A percentile compares a stretch with the other conserved stretches of the same genome.
Conservation (phyloP, 164 flowering plant genomes). For the Chimonanthus salicifolius region DNA sequence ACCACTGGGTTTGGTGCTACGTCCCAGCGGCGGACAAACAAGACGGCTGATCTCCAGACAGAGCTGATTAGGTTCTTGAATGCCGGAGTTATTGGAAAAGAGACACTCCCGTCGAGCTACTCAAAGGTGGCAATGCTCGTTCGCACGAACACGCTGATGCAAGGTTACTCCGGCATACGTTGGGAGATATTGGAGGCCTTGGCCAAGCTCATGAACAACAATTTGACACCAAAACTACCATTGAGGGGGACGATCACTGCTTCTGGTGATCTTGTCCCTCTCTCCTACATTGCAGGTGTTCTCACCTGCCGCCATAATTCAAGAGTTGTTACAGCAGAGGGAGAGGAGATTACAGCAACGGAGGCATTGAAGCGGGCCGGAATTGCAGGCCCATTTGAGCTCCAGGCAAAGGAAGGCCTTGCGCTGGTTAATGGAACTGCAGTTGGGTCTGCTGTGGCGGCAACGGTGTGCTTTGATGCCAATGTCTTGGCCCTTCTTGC, state of each 20-base stretch:
- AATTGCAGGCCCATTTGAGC: slow-evolving; percentile 23
- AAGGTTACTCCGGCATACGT: slow-evolving; percentile 42
- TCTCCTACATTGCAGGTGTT: slow-evolving; percentile 37
- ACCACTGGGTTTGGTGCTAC: slow-evolving; percentile 60
- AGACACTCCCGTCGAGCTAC: slow-evolving; percentile 19
- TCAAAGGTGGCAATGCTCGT: slow-evolving; percentile 30
- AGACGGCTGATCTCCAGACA: slow-evolving; percentile 38
- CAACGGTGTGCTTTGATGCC: slow-evolving; percentile 27
- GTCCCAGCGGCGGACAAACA: slow-evolving; percentile 36
- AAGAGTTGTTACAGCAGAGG: slow-evolving; percentile 19
- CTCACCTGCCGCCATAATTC: slow-evolving; percentile 27
- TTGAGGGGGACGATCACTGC: slow-evolving; percentile 30
- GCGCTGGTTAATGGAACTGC: slow-evolving; percentile 28
- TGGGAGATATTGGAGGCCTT: slow-evolving; percentile 37
- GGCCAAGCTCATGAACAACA: slow-evolving; percentile 27
- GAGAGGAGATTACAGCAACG: slow-evolving; percentile 20
- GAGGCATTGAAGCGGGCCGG: slow-evolving; percentile 33
- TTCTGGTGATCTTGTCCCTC: slow-evolving; percentile 21
- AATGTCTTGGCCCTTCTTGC: slow-evolving; percentile 22
- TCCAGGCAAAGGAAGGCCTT: slow-evolving; percentile 28
- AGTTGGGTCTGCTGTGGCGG: slow-evolving; percentile 26
- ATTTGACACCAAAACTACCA: slow-evolving; percentile 26
- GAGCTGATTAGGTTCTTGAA: slow-evolving; percentile 50
- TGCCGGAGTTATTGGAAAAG: slow-evolving; percentile 39
- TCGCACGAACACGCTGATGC: slow-evolving; percentile 36